Percentiles rank a stretch among this genome's conserved stretches.
Conservation (phyloP, 2,329 filamentous ascomycete species). For the Paecilomyces sp. region DNA sequence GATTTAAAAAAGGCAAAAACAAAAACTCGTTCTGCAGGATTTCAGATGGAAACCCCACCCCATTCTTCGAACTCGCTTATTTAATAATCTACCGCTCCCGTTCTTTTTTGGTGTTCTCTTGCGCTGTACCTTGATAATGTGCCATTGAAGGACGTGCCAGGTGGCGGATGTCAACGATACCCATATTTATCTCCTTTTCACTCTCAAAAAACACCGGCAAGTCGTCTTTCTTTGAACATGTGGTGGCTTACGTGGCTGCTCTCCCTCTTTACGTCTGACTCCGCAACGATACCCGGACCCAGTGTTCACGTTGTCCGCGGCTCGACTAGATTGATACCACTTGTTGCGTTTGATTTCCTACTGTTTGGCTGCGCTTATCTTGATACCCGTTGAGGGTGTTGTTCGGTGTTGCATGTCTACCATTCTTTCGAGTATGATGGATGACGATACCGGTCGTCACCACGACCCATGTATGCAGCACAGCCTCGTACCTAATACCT, state of each 20-base stretch:
- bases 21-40: slow-evolving; percentile 4
- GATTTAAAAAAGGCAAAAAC: slow-evolving; percentile 5
- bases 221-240: background rate
- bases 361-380: slow-evolving; percentile 13
- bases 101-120: slow-evolving; percentile 12
- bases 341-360: slow-evolving; percentile 22
- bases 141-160: slow-evolving; percentile 5
- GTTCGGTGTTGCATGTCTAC: background rate
- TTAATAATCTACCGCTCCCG: slow-evolving; percentile 20
- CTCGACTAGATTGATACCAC: slow-evolving; percentile 32
- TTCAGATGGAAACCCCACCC: slow-evolving; percentile 7
- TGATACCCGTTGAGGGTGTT: slow-evolving; percentile 25
- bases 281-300: slow-evolving; percentile 20
- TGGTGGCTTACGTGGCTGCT: slow-evolving; percentile 11
- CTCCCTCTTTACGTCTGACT: slow-evolving; percentile 27
- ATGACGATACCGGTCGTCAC: background rate
- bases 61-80: slow-evolving; percentile 9
- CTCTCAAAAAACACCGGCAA: slow-evolving; percentile 1
- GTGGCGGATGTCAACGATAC: slow-evolving; percentile 23
- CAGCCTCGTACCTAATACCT: background rate
- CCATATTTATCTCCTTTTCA: slow-evolving; percentile 5
- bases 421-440: background rate
- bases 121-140: slow-evolving; percentile 6
- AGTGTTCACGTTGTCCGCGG: slow-evolving; percentile 19
- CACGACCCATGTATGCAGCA: background rate